phyloP scores from a whole-genome alignment of 345 rosid genomes.

The Citrus maxima region DNA sequence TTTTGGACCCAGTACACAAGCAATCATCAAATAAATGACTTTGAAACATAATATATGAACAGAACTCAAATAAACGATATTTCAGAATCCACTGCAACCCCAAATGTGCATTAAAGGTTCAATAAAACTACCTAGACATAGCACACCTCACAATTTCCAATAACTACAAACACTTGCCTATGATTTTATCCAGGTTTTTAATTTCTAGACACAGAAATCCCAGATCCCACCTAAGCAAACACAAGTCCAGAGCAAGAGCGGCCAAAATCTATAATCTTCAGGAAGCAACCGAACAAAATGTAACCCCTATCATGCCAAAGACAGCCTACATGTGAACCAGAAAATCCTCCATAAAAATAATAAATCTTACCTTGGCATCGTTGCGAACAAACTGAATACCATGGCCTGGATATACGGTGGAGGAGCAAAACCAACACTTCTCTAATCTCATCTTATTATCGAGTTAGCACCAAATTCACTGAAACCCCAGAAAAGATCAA shows the following conservation, averaged over 20 bases:
- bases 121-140: background rate
- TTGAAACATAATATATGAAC: no score
- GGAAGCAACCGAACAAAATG: background rate
- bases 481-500: background rate
- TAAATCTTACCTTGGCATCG: slow-evolving; percentile 62
- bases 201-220: background rate
- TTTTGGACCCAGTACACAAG: no score
- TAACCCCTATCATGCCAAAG: background rate
- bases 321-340: background rate
- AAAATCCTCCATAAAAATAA: background rate
- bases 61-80: no score
- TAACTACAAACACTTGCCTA: background rate
- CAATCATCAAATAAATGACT: no score
- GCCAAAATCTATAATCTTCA: background rate
- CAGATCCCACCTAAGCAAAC: background rate
- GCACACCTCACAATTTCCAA: background rate
- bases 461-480: background rate
- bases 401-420: slow-evolving; percentile 85
- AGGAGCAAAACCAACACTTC: slow-evolving; percentile 96
- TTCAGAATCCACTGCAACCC: background rate
- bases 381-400: slow-evolving; percentile 88
- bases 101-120: background rate
- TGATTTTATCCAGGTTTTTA: background rate
- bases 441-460: slow-evolving; percentile 65
- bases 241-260: background rate